These are phyloP conservation scores for Filobasidium wieringae DNA, from an alignment of 768 basidiomycete species.

Conservation along the genomic window DNA sequence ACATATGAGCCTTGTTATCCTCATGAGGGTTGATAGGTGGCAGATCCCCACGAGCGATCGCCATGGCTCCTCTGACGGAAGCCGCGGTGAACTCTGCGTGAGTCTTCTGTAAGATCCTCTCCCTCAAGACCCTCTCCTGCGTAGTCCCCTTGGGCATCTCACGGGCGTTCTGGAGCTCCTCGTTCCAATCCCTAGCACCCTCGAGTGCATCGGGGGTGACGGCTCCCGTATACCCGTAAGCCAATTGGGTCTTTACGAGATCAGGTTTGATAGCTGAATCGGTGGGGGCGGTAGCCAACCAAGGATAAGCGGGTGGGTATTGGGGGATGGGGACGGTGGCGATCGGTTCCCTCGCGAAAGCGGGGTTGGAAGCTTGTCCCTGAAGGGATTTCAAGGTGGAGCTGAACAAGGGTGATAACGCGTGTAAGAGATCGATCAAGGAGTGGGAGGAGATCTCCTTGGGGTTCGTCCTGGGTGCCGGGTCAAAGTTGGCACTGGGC, in stretches of 20 bases:
- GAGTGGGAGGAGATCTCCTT: constrained; percentile 34
- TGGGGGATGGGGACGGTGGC: constrained; percentile 40
- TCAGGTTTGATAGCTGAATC: constrained; percentile 31
- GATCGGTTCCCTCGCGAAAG: constrained; percentile 30
- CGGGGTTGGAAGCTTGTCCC: constrained; percentile 14
- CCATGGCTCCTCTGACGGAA: constrained; percentile 37
- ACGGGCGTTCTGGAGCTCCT: constrained; percentile 41
- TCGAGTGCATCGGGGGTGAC: constrained; percentile 39
- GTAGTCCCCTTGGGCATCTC: constrained; percentile 38
- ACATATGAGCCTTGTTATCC: constrained; percentile 39
- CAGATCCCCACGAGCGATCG: constrained; percentile 41
- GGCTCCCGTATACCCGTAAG: constrained; percentile 41
- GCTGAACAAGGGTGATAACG: constrained; percentile 40
- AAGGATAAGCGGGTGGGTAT: constrained; percentile 40
- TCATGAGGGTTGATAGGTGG: constrained; percentile 43
- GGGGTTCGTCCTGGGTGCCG: constrained; percentile 33
- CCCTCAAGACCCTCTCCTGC: constrained; percentile 40
- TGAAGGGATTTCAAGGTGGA: constrained; percentile 18
- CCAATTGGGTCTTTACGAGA: constrained; percentile 40
- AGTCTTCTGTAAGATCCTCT: constrained; percentile 39
- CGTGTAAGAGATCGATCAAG: constrained; percentile 41
- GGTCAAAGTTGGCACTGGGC: constrained; percentile 37
- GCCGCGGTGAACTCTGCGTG: constrained; percentile 41
- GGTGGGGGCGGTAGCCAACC: constrained; percentile 35
- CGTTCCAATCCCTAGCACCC: constrained; percentile 43